These are phyloP conservation scores for Diospyros lotus DNA, from an alignment of 148 eudicot species.

Conservation along the genomic window DNA sequence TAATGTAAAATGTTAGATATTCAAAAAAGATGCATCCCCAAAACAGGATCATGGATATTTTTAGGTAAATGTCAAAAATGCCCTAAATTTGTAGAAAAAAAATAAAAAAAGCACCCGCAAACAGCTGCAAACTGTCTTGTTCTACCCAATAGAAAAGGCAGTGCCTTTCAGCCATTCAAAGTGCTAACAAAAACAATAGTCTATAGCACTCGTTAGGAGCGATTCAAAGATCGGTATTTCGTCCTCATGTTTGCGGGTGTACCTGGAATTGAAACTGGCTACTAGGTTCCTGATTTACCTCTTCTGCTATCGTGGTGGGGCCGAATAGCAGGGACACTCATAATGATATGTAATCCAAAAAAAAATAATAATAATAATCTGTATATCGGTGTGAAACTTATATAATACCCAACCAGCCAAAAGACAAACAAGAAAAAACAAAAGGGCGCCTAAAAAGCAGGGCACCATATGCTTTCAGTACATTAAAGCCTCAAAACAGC, in stretches of 20 bases:
- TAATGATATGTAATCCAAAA: no score
- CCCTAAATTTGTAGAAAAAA: neutral
- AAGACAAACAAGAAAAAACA: conserved; percentile 43
- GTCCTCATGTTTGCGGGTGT: no score
- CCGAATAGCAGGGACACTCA: no score
- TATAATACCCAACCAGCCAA: conserved; percentile 19
- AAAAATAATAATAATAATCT: no score
- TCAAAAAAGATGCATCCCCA: no score
- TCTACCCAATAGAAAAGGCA: conserved; percentile 27
- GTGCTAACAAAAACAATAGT: conserved; percentile 12
- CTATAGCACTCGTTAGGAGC: no score
- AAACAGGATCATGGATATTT: neutral
- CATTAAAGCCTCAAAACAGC: conserved; percentile 9
- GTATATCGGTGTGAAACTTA: conserved; percentile 2
- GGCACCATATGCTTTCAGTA: conserved; percentile 7
- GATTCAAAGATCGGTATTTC: no score
- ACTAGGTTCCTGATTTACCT: no score
- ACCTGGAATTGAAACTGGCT: no score
- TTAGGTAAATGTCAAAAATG: neutral
- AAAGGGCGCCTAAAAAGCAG: conserved; percentile 31
- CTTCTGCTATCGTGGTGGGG: no score
- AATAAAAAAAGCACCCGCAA: neutral
- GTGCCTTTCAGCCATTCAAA: conserved; percentile 34
- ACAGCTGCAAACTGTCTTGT: neutral
- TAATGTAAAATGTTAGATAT: no score